phyloP scores from a whole-genome alignment of 495 filamentous ascomycete genomes.

The Margaritispora aquatica region DNA sequence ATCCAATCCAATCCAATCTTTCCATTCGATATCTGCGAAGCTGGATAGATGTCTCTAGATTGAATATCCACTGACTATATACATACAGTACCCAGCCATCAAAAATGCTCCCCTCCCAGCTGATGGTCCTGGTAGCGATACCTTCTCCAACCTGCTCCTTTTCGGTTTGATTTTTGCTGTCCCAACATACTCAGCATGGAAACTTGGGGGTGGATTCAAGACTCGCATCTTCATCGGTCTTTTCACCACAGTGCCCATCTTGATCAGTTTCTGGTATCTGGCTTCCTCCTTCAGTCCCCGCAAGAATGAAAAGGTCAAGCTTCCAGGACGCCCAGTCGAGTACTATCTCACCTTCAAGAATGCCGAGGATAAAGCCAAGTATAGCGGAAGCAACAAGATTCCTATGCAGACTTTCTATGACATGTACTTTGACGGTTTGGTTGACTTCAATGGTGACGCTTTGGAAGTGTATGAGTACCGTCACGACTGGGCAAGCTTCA shows the following conservation, averaged over 20 bases:
- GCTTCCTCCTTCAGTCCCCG: constrained; percentile 61
- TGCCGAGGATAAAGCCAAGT: constrained; percentile 62
- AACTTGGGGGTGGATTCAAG: constrained; percentile 65
- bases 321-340: constrained; percentile 73
- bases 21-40: neutral
- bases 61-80: constrained; percentile 25
- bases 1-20: neutral
- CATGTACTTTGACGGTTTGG: constrained; percentile 82
- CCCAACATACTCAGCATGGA: constrained; percentile 62
- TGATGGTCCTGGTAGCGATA: constrained; percentile 61
- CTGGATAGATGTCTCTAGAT: constrained; percentile 1
- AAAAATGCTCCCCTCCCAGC: constrained; percentile 78
- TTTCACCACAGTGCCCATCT: constrained; percentile 58
- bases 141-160: constrained; percentile 63
- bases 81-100: constrained; percentile 62
- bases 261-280: constrained; percentile 65
- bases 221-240: constrained; percentile 65
- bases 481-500: constrained; percentile 83
- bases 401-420: constrained; percentile 84
- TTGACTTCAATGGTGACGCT: constrained; percentile 79
- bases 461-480: constrained; percentile 77
- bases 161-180: constrained; percentile 49
- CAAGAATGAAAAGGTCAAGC: constrained; percentile 70
- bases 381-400: constrained; percentile 71
- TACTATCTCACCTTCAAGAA: constrained; percentile 83